Conservation (phyloP, 768 basidiomycete genomes). For the Cystofilobasidium bisporidii region DNA sequence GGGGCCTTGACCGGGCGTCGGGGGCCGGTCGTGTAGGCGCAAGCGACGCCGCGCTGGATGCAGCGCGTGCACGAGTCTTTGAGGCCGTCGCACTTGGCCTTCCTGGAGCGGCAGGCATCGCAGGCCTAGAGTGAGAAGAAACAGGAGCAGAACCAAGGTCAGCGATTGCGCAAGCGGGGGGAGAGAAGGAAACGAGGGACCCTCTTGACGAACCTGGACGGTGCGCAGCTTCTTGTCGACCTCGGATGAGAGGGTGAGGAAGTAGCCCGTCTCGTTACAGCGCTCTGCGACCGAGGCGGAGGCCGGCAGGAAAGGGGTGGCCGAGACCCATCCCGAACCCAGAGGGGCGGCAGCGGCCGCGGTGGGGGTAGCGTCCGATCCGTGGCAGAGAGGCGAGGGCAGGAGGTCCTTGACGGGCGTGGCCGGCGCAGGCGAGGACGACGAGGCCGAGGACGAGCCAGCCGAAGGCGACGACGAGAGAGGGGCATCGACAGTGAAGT, state of each 20-base stretch:
- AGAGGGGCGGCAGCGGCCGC: background rate
- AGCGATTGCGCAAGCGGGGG: background rate
- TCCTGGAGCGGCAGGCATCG: slow-evolving; percentile 7
- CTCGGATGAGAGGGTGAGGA: slow-evolving; percentile 5
- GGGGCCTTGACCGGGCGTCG: background rate
- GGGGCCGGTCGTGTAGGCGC: background rate
- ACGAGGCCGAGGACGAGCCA: slow-evolving; percentile 3
- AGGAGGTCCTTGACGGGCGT: background rate
- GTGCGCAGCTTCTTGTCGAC: slow-evolving; percentile 10
- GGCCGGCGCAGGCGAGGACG: background rate
- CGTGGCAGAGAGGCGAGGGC: background rate
- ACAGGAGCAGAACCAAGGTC: background rate
- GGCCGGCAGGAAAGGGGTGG: background rate
- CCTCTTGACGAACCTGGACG: background rate
- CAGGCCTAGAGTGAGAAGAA: slow-evolving; percentile 2
- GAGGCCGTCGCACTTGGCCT: slow-evolving; percentile 14
- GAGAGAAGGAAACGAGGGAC: background rate
- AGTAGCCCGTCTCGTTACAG: background rate
- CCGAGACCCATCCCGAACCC: slow-evolving; percentile 6
- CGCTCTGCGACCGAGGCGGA: slow-evolving; percentile 1
- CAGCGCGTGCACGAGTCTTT: slow-evolving; percentile 13
- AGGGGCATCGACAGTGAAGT: background rate
- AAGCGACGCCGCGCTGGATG: slow-evolving; percentile 7
- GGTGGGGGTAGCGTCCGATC: background rate
- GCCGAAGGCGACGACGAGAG: background rate